Conservation (phyloP, 306 rosid species). For the Castanopsis chinensis region DNA sequence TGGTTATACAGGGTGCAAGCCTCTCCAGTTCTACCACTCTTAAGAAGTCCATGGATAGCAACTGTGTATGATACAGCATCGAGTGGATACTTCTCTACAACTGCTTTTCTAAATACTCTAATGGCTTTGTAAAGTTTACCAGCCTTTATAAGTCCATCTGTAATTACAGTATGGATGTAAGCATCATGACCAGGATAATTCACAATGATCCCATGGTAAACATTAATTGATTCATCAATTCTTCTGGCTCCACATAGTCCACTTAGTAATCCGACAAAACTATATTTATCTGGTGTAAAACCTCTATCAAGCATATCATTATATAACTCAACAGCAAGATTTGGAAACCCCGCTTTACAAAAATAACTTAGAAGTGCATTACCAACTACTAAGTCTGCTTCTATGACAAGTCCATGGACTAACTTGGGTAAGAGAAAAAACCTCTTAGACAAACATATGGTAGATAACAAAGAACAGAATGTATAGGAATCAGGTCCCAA, state of each 20-base stretch:
- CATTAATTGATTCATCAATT: constrained; percentile 47
- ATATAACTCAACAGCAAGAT: constrained; percentile 41
- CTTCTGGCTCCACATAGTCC: constrained; percentile 55
- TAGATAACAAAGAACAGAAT: constrained; percentile 38
- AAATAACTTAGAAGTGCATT: constrained; percentile 55
- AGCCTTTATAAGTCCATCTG: constrained; percentile 47
- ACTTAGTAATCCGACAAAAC: constrained; percentile 48
- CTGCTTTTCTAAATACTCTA: constrained; percentile 33
- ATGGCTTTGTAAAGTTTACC: constrained; percentile 41
- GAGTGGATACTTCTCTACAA: constrained; percentile 33
- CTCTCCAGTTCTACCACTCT: constrained; percentile 50
- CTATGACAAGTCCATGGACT: constrained; percentile 23
- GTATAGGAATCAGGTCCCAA: constrained; percentile 56
- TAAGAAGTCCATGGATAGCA: constrained; percentile 52
- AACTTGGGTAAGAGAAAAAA: constrained; percentile 45
- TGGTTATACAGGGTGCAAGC: constrained; percentile 40
- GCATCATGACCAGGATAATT: constrained; percentile 43
- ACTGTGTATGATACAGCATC: constrained; percentile 48
- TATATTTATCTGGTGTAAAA: constrained; percentile 56
- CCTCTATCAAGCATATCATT: constrained; percentile 46
- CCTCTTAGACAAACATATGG: constrained; percentile 36
- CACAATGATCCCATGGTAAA: constrained; percentile 43
- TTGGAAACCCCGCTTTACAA: constrained; percentile 41
- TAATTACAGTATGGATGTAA: constrained; percentile 51
- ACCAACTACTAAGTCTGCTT: constrained; percentile 51